Evolutionary conservation across 371 early-diverging fungal genomes (phyloP), one percentile per base, ranked within the genome.

Genomic region (Actinomucor elegans): DNA sequence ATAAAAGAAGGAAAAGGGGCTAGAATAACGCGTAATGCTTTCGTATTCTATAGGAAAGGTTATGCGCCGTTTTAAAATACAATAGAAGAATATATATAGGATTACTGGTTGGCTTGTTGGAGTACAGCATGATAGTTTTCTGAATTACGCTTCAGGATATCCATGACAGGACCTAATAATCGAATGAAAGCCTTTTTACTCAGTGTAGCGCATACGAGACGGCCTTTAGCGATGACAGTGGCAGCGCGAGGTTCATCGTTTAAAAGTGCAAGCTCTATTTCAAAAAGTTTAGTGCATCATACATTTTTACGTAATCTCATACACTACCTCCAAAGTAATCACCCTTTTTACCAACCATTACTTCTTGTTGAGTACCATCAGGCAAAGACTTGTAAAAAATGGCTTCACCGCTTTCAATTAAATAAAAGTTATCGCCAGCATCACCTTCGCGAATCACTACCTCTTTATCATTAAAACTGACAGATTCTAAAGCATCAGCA

Each of bases 281-380:
- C n/a, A n/a, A n/a, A 24, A 27, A 12, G 11, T n/a, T n/a, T n/a
- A n/a, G n/a, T n/a, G n/a, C n/a, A n/a, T n/a, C n/a, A n/a, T n/a
- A 47, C 15, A n/a, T 14, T 31, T 31, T 7, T 11, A 31, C 31
- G 31, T 31, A 5, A 31, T n/a, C n/a, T n/a, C n/a, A n/a, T n/a
- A n/a, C n/a, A n/a, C 34, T n/a, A 29, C 33, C 92, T 73, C 97
- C 96, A 85, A 97, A 96, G 63, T 97, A 97, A 40, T 87, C 93
- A 36, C 98, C 99, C 64, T 92, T 92, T 29, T 77, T 75, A 50
- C 90, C 67, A 20, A 84, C 76, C 50, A 86, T 88, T 57, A 92
- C 83, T 60, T 86, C 80, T 58, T 86, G 83, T 56, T 89, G 88
- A 15, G 84, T 80, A 12, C 93, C 92, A 45, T 89, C 81, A 2